A percentile compares a stretch with the other conserved stretches of the same genome.
phyloP scores from a whole-genome alignment of 805 yeast species.

The Candida schatavii region DNA sequence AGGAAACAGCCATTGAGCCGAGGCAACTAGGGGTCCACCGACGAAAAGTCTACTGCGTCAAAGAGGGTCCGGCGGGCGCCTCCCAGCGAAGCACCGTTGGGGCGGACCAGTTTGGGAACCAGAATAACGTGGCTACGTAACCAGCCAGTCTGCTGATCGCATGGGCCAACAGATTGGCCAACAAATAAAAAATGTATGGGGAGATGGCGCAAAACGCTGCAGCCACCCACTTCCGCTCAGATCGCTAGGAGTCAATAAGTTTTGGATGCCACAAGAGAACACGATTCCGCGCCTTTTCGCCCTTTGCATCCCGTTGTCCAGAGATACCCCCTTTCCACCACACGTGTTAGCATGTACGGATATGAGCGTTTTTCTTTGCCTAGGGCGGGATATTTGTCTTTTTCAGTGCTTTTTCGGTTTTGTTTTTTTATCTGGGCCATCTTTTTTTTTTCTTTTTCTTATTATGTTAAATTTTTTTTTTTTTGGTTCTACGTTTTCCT shows the following conservation, averaged over 20 bases:
- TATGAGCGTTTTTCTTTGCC: not conserved
- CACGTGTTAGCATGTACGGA: not conserved
- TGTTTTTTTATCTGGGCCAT: not conserved
- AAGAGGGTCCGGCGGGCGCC: no score
- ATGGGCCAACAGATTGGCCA: slow-evolving; percentile 1
- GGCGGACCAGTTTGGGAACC: no score
- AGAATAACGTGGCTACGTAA: no score
- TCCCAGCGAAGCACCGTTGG: no score
- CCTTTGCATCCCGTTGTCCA: not conserved
- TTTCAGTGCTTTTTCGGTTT: not conserved
- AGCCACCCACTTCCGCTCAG: not conserved
- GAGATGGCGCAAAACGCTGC: not conserved
- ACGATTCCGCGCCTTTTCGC: not conserved
- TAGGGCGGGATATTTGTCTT: not conserved
- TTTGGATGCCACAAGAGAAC: not conserved
- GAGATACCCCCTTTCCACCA: not conserved
- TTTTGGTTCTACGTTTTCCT: not conserved
- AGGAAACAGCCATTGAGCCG: no score
- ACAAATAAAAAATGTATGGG: not conserved
- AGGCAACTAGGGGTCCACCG: no score
- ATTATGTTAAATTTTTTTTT: not conserved
- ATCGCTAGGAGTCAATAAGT: not conserved
- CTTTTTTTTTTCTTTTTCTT: not conserved
- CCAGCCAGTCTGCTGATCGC: no score
- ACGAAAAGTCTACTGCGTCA: no score